Percentiles rank a stretch among this genome's conserved stretches.
Conservation (phyloP, 805 yeast genomes). For the Starmerella vaccinii region DNA sequence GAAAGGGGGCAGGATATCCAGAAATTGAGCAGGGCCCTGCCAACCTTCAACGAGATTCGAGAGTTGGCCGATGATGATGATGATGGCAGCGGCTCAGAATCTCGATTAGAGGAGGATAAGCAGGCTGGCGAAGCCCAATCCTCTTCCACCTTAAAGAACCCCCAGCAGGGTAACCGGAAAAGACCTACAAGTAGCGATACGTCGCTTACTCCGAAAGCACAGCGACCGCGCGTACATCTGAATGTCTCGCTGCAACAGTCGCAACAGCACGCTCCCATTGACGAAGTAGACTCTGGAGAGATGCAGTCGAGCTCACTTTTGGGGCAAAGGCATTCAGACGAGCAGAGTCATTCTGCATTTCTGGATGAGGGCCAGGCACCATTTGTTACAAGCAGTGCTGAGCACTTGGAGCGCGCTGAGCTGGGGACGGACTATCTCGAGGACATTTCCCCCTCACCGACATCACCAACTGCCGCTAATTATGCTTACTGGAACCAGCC, state of each 20-base stretch:
- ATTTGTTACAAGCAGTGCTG: background rate
- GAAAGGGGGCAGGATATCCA: background rate
- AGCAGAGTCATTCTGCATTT: background rate
- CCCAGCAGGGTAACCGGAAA: background rate
- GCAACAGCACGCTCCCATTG: background rate
- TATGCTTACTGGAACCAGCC: background rate
- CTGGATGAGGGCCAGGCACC: background rate
- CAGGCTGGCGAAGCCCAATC: too few relatives aligned
- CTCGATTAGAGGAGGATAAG: background rate
- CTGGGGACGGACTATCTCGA: background rate
- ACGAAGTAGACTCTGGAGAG: background rate
- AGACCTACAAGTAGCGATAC: background rate
- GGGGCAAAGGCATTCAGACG: background rate
- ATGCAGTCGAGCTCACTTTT: background rate
- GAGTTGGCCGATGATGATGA: background rate
- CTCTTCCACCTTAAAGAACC: too few relatives aligned
- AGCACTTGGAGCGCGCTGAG: background rate
- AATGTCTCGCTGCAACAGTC: background rate
- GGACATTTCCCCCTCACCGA: background rate
- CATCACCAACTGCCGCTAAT: background rate
- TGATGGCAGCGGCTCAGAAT: background rate
- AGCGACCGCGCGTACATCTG: background rate
- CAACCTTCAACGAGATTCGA: background rate
- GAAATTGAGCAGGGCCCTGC: background rate
- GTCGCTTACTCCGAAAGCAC: background rate